A percentile compares a stretch with the other conserved stretches of the same genome.
Conservation (phyloP, 257 asterid genomes). For the Solanum raphanifolium region DNA sequence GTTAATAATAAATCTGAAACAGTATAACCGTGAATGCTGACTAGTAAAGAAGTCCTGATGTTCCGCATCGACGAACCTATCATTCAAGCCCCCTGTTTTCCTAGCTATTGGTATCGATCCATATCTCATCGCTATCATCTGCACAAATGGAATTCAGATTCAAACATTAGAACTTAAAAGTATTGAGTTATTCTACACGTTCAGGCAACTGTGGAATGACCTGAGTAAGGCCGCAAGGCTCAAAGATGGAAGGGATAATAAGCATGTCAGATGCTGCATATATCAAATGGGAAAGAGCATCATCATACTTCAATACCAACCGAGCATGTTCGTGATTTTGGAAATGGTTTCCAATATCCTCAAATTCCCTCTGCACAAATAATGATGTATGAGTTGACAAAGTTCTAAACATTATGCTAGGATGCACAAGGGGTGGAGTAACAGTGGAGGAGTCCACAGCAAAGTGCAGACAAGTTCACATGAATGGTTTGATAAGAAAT, state of each 20-base stretch:
- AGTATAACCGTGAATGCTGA: background rate
- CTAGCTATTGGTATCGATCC: slow-evolving; percentile 86
- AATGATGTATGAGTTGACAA: slow-evolving; percentile 2
- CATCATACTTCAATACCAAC: slow-evolving; percentile 77
- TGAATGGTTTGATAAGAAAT: background rate
- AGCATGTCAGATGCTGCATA: slow-evolving; percentile 95
- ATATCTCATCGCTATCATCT: slow-evolving; percentile 99
- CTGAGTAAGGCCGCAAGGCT: slow-evolving; percentile 99
- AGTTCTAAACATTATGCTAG: background rate
- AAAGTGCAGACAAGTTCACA: background rate
- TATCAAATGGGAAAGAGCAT: slow-evolving; percentile 70
- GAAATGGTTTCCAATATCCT: slow-evolving; percentile 58
- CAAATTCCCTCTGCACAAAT: slow-evolving; percentile 75
- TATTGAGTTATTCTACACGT: background rate
- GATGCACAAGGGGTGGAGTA: background rate
- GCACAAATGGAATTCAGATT: slow-evolving; percentile 5
- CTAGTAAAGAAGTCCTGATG: background rate
- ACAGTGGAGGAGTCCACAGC: background rate
- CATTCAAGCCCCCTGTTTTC: slow-evolving; percentile 93
- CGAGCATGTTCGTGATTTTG: slow-evolving; percentile 62
- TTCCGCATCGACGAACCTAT: slow-evolving; percentile 42
- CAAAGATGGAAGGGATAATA: slow-evolving; percentile 89
- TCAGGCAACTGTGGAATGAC: slow-evolving; percentile 21
- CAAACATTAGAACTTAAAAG: background rate
- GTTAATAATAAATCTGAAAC: slow-evolving; percentile 1